These are phyloP conservation scores for Penicillium mononematosum DNA, from an alignment of 495 filamentous ascomycete species.

Conservation along the genomic window DNA sequence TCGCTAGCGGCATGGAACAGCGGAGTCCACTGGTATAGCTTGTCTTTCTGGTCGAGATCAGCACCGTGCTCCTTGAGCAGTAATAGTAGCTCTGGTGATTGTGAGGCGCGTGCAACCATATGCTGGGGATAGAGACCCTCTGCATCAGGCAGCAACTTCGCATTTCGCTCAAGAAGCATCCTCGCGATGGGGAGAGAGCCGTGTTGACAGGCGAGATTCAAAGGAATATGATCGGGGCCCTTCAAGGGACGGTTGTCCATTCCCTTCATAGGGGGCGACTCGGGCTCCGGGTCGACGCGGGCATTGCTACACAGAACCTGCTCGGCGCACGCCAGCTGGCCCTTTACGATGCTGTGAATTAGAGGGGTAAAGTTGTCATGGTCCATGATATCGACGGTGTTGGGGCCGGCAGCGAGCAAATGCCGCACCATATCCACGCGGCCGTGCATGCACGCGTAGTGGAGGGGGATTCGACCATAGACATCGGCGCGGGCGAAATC, in stretches of 20 bases:
- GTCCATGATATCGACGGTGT: constrained; percentile 80
- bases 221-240: constrained; percentile 86
- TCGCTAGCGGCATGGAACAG: constrained; percentile 96
- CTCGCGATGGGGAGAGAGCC: constrained; percentile 79
- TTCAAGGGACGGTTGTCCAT: background rate
- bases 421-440: constrained; percentile 77
- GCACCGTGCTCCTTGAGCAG: constrained; percentile 82
- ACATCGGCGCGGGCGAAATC: constrained; percentile 81
- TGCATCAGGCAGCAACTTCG: constrained; percentile 81
- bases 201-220: constrained; percentile 93
- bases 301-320: constrained; percentile 70
- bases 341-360: constrained; percentile 90
- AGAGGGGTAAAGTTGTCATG: constrained; percentile 97
- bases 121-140: constrained; percentile 98
- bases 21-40: constrained; percentile 95
- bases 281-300: constrained; percentile 71
- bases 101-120: constrained; percentile 87
- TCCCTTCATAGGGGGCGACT: background rate
- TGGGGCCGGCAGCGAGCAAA: constrained; percentile 58
- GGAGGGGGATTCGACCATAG: constrained; percentile 89
- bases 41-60: constrained; percentile 90
- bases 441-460: constrained; percentile 96
- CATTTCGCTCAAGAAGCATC: constrained; percentile 74
- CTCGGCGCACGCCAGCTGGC: constrained; percentile 73
- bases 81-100: constrained; percentile 71